Evolutionary conservation across 768 basidiomycete genomes (phyloP).

Genomic region (Termitomyces sp.): DNA sequence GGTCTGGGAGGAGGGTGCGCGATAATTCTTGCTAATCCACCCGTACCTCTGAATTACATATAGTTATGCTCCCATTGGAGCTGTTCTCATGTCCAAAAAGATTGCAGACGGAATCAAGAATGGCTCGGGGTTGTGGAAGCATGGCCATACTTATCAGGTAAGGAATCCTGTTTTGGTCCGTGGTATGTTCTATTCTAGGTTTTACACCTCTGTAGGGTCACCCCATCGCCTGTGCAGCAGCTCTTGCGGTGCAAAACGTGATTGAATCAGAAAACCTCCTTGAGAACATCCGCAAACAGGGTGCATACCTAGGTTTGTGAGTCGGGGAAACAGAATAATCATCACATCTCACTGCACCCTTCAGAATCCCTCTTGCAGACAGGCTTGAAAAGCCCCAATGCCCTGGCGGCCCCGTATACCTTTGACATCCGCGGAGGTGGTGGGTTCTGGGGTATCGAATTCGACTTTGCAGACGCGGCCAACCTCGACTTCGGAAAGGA

Average conservation of each 20-base stretch:
- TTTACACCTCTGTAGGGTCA: constrained; percentile 44
- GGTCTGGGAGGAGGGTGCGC: constrained; percentile 84
- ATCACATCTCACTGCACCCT: not conserved
- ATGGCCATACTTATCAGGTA: constrained; percentile 86
- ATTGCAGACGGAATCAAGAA: constrained; percentile 68
- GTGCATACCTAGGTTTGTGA: constrained; percentile 50
- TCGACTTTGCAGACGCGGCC: constrained; percentile 56
- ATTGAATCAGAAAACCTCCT: constrained; percentile 71
- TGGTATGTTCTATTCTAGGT: too few species aligned
- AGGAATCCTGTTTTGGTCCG: not conserved
- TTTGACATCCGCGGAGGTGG: constrained; percentile 85
- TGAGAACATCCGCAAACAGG: constrained; percentile 55
- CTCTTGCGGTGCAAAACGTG: constrained; percentile 77
- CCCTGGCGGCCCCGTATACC: constrained; percentile 59
- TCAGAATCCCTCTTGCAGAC: constrained; percentile 47
- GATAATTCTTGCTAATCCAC: not conserved
- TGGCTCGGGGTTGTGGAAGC: constrained; percentile 73
- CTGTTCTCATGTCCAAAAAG: constrained; percentile 69
- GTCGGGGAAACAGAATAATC: not conserved
- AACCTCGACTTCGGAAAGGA: constrained; percentile 48
- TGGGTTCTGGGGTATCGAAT: constrained; percentile 82
- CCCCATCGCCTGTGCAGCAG: constrained; percentile 73
- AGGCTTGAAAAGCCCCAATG: constrained; percentile 51
- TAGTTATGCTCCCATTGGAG: constrained; percentile 82
- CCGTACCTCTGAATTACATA: not conserved